Conservation (phyloP, 805 yeast genomes). For the Torulaspora gathmanii region DNA sequence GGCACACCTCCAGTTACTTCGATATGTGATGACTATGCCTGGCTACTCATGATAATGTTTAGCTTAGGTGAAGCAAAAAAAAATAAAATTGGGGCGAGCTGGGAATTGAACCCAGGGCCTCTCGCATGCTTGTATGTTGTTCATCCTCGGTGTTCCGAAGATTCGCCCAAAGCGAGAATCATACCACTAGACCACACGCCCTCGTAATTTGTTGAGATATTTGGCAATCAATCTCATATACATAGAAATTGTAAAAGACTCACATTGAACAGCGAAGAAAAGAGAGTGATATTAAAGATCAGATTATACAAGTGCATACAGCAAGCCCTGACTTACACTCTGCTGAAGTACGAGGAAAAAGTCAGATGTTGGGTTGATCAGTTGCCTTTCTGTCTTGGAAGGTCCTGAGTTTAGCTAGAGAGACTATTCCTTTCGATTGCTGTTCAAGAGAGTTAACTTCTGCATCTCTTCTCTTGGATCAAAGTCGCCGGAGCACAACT, state of each 20-base stretch:
- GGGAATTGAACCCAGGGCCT: constrained; percentile 64
- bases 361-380: no score
- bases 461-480: constrained; percentile 76
- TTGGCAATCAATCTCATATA: no score
- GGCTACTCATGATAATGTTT: no score
- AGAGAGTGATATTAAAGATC: neutral
- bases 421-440: constrained; percentile 39
- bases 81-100: constrained; percentile 38
- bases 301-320: no score
- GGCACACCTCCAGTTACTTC: neutral
- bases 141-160: constrained; percentile 14
- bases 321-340: no score
- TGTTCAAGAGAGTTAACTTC: constrained; percentile 60
- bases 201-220: constrained; percentile 11
- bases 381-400: no score
- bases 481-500: constrained; percentile 73
- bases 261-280: neutral
- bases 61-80: no score
- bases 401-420: neutral
- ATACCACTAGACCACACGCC: constrained; percentile 42
- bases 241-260: no score
- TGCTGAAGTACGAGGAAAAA: no score
- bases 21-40: neutral
- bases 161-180: constrained; percentile 38
- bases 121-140: constrained; percentile 40